Conservation (phyloP, 169 alveolate genomes). For the Cryptosporidium tyzzeri region DNA sequence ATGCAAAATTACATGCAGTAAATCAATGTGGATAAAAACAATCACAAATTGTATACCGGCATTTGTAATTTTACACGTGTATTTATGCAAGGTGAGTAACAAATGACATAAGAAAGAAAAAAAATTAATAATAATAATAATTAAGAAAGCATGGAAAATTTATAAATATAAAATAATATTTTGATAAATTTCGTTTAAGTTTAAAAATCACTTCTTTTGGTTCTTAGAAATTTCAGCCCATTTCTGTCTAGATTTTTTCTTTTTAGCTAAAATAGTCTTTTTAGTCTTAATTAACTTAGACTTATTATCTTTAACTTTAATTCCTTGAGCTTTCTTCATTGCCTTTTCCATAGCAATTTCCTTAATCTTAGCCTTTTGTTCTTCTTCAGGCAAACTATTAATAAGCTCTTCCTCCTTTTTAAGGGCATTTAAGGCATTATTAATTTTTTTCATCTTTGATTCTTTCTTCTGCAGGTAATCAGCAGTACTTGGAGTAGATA, state of each 20-base stretch:
- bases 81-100: no score
- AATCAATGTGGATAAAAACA: background rate
- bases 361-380: background rate
- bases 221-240: slow-evolving; percentile 53
- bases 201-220: background rate
- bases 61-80: background rate
- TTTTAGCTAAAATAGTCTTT: slow-evolving; percentile 43
- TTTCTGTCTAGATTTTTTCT: slow-evolving; percentile 46
- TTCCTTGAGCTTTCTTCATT: slow-evolving; percentile 50
- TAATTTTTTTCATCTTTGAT: slow-evolving; percentile 57
- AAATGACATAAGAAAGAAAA: no score
- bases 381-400: slow-evolving; percentile 28
- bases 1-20: background rate
- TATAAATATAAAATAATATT: background rate
- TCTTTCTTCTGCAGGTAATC: slow-evolving; percentile 18
- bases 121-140: no score
- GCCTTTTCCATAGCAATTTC: slow-evolving; percentile 68
- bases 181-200: background rate
- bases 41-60: background rate
- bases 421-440: slow-evolving; percentile 1
- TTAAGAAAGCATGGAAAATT: background rate
- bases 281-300: slow-evolving; percentile 27
- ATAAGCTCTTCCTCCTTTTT: slow-evolving; percentile 40
- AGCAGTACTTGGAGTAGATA: background rate
- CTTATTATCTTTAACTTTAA: slow-evolving; percentile 49